Conservation (phyloP, 2,329 filamentous ascomycete genomes). For the Nothophaeocryptopus gaeumannii region DNA sequence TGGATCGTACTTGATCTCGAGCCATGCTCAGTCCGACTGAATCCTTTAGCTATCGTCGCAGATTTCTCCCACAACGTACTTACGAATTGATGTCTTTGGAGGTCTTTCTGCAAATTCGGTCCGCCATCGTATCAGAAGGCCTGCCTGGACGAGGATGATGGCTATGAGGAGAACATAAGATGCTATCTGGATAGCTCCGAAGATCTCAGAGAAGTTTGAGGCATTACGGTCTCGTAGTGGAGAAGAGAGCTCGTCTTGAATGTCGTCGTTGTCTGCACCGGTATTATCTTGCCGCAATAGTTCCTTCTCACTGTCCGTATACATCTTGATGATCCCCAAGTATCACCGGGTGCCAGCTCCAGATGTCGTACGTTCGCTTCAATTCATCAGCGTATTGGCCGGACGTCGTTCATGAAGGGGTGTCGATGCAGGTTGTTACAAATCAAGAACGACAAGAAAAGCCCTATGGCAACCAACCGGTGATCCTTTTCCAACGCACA, state of each 20-base stretch:
- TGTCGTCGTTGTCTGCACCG: no score
- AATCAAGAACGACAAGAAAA: not conserved
- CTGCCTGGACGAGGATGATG: conserved; percentile 2
- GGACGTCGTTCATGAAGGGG: not conserved
- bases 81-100: not conserved
- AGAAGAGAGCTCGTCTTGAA: not conserved
- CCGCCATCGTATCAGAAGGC: not conserved
- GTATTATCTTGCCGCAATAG: no score
- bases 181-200: not conserved
- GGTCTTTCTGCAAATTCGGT: conserved; percentile 2
- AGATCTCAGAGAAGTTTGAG: not conserved
- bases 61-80: no score
- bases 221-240: not conserved
- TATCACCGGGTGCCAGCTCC: no score
- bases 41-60: no score
- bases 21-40: conserved; percentile 1
- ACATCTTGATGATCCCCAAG: no score
- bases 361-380: no score
- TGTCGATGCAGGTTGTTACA: not conserved
- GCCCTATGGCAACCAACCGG: no score
- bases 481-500: no score
- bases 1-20: not conserved
- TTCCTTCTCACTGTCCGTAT: no score
- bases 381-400: no score
- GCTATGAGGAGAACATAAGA: conserved; percentile 4